Conservation (phyloP, 2,329 filamentous ascomycete species). For the Alternaria sp. region DNA sequence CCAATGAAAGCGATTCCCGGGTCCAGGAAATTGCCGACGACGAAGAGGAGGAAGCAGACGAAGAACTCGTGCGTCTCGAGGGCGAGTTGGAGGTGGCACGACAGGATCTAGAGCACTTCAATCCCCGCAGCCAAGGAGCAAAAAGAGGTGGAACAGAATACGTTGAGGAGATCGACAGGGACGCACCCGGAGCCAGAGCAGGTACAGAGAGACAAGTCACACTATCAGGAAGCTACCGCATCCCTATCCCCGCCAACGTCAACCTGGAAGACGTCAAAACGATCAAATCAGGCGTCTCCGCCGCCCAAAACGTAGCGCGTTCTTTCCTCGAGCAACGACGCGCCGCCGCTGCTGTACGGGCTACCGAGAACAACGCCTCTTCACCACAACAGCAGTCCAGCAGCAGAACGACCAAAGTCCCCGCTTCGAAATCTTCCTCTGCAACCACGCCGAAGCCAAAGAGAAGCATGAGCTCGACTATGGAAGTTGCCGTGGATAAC, state of each 20-base stretch:
- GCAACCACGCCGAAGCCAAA: conserved; percentile 6
- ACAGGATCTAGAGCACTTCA: conserved; percentile 37
- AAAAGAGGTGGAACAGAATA: conserved; percentile 22
- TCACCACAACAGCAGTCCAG: neutral
- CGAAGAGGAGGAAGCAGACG: conserved; percentile 38
- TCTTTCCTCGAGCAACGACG: conserved; percentile 42
- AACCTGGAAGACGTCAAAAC: conserved; percentile 41
- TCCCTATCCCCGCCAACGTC: conserved; percentile 43
- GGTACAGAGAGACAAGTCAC: conserved; percentile 40
- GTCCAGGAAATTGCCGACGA: conserved; percentile 20
- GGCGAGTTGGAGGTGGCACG: conserved; percentile 42
- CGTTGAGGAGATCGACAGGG: conserved; percentile 40
- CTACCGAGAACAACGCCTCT: conserved; percentile 7
- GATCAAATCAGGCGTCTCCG: conserved; percentile 43
- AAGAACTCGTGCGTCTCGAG: conserved; percentile 42
- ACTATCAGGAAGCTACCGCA: conserved; percentile 44
- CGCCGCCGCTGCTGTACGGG: conserved; percentile 16
- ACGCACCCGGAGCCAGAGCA: conserved; percentile 1
- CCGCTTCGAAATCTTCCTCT: neutral
- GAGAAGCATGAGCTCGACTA: conserved; percentile 14
- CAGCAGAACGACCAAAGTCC: conserved; percentile 2
- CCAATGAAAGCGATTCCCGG: conserved; percentile 15
- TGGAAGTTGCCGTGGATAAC: conserved; percentile 24
- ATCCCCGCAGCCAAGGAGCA: conserved; percentile 15
- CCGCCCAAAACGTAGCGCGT: conserved; percentile 44